Base-by-base conservation (phyloP, 208 protist species). In the Trypanosomatidae sp. region DNA sequence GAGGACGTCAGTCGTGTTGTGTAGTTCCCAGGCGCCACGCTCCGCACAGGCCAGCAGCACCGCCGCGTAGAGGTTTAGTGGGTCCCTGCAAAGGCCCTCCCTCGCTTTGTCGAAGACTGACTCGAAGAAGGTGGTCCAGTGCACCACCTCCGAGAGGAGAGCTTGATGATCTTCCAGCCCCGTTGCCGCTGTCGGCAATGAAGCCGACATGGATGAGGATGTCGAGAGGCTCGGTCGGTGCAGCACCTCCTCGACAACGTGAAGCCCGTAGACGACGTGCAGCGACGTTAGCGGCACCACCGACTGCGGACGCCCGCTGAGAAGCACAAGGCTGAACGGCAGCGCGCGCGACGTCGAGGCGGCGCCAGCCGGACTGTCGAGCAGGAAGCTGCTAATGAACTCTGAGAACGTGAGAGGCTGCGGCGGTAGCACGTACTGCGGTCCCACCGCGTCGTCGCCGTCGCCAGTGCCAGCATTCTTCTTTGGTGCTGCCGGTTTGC, bases 21-120 rank as follows among this genome's bases (percentile, higher is more conserved):
- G 58, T 65, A 62, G 55, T 59, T 85, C 80, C 49, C 49, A 64
- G 22, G 59, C 56, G 17, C 84, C 84, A 1, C 62, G 64, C 50
- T 74, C 69, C 22, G 73, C 80, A 50, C 84, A 89, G 33, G 84
- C 84, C 43, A 86, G 80, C 25, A 89, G 73, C 66, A 89, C 76
- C 12, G 78, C 73, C 30, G 56, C 76, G 33, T 84, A 78, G n/a
- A 89, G 55, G 46, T 71, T 71, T 13, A 85, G 4, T 22, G 81
- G 79, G 12, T 90, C 82, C 19, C 79, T 64, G 73, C 82, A 87
- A 7, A 83, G 68, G 9, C 76, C 80, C 39, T 82, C 79, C 25
- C 66, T 80, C 6, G 76, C 72, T 43, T 62, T 46, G 69, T 90
- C 85, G 62, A 84, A 87, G 77, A 76, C 71, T 12, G 28, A 41